Conservation (phyloP, 164 flowering plant species). For the Vitis vinifera region DNA sequence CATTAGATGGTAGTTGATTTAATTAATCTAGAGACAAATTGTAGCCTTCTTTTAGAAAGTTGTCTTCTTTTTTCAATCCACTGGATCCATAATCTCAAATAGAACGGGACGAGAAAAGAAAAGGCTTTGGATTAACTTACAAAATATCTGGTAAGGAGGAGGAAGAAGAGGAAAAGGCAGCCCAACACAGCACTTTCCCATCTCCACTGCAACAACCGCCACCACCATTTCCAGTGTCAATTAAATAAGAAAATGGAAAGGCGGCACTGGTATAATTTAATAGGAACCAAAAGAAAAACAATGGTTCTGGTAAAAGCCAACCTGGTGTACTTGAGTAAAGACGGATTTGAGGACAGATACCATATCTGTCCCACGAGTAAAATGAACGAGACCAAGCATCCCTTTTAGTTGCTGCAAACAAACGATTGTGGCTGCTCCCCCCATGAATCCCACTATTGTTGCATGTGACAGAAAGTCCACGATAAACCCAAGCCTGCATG, state of each 20-base stretch:
- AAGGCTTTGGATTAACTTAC: constrained; percentile 27
- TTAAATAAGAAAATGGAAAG: background rate
- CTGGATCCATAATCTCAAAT: too few relatives aligned
- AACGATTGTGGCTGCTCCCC: constrained; percentile 57
- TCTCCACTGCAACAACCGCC: constrained; percentile 46
- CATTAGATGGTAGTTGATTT: too few relatives aligned
- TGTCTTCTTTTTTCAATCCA: too few relatives aligned
- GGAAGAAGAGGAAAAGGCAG: constrained; percentile 47
- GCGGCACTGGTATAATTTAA: background rate
- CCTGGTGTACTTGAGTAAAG: constrained; percentile 43
- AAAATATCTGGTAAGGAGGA: constrained; percentile 41
- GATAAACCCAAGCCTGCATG: constrained; percentile 53
- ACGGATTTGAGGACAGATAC: constrained; percentile 42
- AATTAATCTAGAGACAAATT: too few relatives aligned
- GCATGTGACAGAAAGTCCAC: constrained; percentile 66
- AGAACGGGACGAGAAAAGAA: too few relatives aligned
- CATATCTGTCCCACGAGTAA: constrained; percentile 53
- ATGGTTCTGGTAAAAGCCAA: background rate
- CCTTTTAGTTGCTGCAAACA: constrained; percentile 61
- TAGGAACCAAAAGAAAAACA: background rate
- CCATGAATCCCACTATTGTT: constrained; percentile 65
- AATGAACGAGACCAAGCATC: constrained; percentile 49
- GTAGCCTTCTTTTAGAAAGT: too few relatives aligned
- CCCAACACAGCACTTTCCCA: constrained; percentile 59
- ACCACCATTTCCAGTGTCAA: background rate